A percentile compares a stretch with the other conserved stretches of the same genome.
Evolutionary conservation across 768 basidiomycete genomes (phyloP).

Genomic region (Lyophyllum decastes): DNA sequence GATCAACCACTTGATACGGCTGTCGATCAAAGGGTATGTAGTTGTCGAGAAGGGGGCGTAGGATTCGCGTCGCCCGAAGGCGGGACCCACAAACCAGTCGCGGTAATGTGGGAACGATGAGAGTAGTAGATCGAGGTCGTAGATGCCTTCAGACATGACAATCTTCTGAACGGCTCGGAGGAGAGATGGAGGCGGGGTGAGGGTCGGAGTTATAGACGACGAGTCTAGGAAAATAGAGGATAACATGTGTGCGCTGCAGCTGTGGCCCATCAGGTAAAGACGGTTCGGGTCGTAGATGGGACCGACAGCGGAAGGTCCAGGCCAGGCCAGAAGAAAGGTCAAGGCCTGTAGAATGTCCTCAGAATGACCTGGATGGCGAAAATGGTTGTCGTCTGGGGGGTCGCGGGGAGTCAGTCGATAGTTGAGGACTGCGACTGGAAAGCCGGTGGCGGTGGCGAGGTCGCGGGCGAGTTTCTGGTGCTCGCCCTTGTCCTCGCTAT

Average conservation of each 20-base stretch:
- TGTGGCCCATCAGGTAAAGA: conserved; percentile 74
- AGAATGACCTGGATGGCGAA: conserved; percentile 73
- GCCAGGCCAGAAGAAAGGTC: conserved; percentile 53
- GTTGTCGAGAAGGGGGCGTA: conserved; percentile 53
- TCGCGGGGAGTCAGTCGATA: conserved; percentile 66
- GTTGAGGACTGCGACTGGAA: conserved; percentile 71
- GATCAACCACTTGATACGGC: conserved; percentile 61
- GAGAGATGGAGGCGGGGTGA: conserved; percentile 46
- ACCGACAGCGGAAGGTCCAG: conserved; percentile 29
- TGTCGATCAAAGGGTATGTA: conserved; percentile 36
- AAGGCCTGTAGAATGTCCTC: conserved; percentile 66
- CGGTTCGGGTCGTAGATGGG: conserved; percentile 36
- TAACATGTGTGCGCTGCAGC: conserved; percentile 83
- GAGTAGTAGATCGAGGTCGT: conserved; percentile 69
- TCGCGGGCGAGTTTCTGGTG: conserved; percentile 53
- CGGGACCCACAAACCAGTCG: conserved; percentile 64
- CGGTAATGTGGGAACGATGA: conserved; percentile 66
- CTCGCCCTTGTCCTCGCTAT: conserved; percentile 73
- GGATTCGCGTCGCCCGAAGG: conserved; percentile 55
- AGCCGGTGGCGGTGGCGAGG: conserved; percentile 50
- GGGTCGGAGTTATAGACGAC: conserved; percentile 35
- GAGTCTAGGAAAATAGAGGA: conserved; percentile 66
- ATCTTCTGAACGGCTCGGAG: conserved; percentile 52
- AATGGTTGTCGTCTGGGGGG: conserved; percentile 32
- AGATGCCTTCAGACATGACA: conserved; percentile 75